phyloP scores from a whole-genome alignment of 2,329 filamentous ascomycete species.

The Alternaria conjuncta region DNA sequence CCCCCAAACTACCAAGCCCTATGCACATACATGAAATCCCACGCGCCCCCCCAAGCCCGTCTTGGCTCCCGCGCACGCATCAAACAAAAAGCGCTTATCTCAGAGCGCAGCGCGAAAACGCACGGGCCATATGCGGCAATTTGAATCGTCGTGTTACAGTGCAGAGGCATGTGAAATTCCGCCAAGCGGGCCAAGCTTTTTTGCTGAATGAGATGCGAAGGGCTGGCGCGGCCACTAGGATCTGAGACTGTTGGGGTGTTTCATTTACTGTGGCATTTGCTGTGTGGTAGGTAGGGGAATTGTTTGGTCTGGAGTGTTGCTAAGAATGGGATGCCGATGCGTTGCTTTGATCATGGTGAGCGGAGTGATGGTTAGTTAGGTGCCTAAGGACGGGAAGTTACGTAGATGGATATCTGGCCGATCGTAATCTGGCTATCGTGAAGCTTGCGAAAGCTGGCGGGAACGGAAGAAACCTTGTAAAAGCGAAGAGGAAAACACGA shows the following conservation, averaged over 20 bases:
- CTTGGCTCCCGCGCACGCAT: background rate
- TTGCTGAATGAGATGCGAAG: background rate
- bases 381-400: background rate
- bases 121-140: background rate
- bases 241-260: conserved; percentile 14
- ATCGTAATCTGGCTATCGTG: background rate
- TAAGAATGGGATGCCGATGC: background rate
- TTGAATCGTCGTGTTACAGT: background rate
- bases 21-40: background rate
- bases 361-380: background rate
- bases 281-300: background rate
- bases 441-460: background rate
- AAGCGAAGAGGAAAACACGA: background rate
- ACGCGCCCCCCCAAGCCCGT: background rate
- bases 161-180: background rate
- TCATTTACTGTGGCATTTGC: background rate
- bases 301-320: background rate
- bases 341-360: background rate
- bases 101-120: background rate
- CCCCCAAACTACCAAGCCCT: background rate
- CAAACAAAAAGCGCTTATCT: background rate
- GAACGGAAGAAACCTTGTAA: background rate
- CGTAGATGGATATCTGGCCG: background rate
- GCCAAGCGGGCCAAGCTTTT: background rate
- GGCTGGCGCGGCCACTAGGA: background rate